Base-by-base conservation (phyloP, 2,329 filamentous ascomycete species). In the Simplicillium aogashimaense region DNA sequence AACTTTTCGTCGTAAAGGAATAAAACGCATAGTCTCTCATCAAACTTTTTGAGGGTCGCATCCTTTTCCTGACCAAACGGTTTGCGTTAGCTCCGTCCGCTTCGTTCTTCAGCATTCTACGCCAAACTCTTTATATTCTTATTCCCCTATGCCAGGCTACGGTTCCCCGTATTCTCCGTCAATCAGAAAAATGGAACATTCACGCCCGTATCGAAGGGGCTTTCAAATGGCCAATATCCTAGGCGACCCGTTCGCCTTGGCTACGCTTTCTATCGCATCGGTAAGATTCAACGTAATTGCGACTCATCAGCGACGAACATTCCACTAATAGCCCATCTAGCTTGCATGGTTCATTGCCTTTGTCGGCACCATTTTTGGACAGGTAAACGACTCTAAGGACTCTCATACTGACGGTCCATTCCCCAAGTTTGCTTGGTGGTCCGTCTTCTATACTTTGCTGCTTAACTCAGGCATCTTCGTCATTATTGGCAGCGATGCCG, bases 261-360 rank as follows among this genome's bases (percentile, higher is more conserved):
- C 89, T 41, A 97, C 92, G 29, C 78, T 94, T 48, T 95, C 90
- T 43, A 95, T 97, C 61, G 78, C 84, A 47, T 72, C 86, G 57
- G 90, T 95, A 78, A 63, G 87, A 25, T 76, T 28, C 33, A 3
- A 11, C 35, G 36, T 39, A 25, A 28, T 33, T 38, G 14, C 35
- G 17, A 31, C 10, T 37, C 28, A 29, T 31, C 13, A 18, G 20
- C 37, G 31, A 13, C 12, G n/a, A 20, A 38, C 38, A 35, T 43
- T 50, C 54, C 52, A 55, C 49, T 33, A 17, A 7, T 29, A 13
- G 4, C 11, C 32, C 40, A 5, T 46, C 6, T 59, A 97, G 90
- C 80, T 95, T 48, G 90, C 89, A 43, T 98, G 92, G 92, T 63
- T 95, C 50, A 95, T 98, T 55, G 79, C 87, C 35, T 94, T 97